phyloP scores from a whole-genome alignment of 768 basidiomycete genomes.

The Crepidotus variabilis region DNA sequence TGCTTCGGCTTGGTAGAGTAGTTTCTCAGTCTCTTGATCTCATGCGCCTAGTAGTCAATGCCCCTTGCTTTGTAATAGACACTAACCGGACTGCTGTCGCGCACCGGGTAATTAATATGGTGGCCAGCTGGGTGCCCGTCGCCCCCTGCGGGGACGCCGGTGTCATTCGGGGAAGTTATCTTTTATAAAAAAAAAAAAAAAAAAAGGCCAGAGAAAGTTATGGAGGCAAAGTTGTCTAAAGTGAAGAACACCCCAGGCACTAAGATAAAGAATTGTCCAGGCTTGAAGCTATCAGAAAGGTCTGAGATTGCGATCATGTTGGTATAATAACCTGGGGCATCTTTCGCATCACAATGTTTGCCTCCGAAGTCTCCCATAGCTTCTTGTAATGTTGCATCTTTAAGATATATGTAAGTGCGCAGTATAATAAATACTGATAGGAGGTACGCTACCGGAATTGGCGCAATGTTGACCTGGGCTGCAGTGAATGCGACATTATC shows the following conservation, averaged over 20 bases:
- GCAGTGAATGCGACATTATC: background rate
- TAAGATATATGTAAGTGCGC: background rate
- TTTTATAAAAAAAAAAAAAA: no score
- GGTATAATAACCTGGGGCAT: background rate
- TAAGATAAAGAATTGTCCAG: slow-evolving; percentile 1
- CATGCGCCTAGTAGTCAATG: no score
- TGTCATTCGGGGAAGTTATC: no score
- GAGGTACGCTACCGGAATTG: background rate
- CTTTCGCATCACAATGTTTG: background rate
- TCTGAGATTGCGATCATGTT: background rate
- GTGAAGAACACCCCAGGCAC: slow-evolving; percentile 1
- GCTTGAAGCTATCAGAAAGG: background rate
- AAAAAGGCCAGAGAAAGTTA: slow-evolving; percentile 5
- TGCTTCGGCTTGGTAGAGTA: no score
- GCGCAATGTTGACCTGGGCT: background rate
- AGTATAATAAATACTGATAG: no score
- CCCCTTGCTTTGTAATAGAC: no score
- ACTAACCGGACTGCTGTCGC: no score
- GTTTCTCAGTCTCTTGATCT: no score
- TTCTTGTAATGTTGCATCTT: background rate
- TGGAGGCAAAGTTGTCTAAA: background rate
- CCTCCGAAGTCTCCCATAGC: slow-evolving; percentile 1
- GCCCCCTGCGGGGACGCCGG: no score
- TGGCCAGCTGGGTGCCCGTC: no score
- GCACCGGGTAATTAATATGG: no score